Base-by-base conservation (phyloP, 805 yeast species). In the Saccharomyces jurei region DNA sequence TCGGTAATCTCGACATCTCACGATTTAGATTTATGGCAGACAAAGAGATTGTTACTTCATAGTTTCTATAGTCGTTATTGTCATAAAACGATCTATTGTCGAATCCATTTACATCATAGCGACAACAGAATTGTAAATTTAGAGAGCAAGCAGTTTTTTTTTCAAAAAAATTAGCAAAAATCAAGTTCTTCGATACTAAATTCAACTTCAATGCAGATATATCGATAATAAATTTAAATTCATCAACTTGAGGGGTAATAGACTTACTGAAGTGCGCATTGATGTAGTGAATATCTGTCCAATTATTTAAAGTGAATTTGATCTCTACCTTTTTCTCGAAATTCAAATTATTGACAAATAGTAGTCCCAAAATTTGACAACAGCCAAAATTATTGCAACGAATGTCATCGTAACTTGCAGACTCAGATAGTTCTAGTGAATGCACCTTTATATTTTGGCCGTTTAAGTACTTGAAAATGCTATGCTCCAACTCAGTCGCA, bases 61-160 rank as follows among this genome's bases (percentile, higher is more conserved):
- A 64, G 53, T 64, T 64, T 10, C 61, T 61, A 48, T 64, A 64
- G 50, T 62, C 61, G 49, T 64, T 64, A 51, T 64, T 64, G 51
- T 64, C 68, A 52, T 64, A 64, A 49, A 59, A 64, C 1, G 64
- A 63, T 41, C 59, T 63, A 30, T 58, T 58, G 52, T 61, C 62
- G 13, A 36, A 36, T 1, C 17, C 3, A 17, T 36, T 36, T 17
- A 63, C 68, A 54, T 64, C 64, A 53, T 64, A 64, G 2, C 63
- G 58, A 49, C 68, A 64, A 52, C 68, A 64, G 32, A 64, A 52
- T 9, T 61, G 60, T 46, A 62, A 54, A 25, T 54, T 56, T 44
- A 62, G 44, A 4, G 58, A 58, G 25, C 63, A 62, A 13, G 55
- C 17, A 3, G 59, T 57, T n/a, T 56, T 58, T 6, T 48, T 46